Evolutionary conservation across 495 filamentous ascomycete genomes (phyloP), one percentile per base, ranked within the genome.

Genomic region (Margaritispora aquatica): DNA sequence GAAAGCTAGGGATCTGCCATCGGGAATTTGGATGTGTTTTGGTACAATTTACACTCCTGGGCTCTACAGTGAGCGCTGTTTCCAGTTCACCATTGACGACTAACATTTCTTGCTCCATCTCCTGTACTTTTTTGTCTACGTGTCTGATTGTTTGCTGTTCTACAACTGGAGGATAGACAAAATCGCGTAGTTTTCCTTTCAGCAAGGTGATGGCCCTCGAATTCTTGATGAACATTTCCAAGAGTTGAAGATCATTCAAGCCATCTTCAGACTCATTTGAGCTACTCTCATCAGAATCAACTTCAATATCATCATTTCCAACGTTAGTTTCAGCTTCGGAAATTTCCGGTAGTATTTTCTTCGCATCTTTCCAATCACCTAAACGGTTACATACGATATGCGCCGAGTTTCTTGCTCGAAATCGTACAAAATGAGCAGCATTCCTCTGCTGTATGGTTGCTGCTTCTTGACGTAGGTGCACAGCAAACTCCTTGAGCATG

Each of bases 161-260:
- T 48, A n/a, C 48, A 3, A 17, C 0, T 11, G 29, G 21, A 20
- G 49, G 50, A 20, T 57, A 5, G 7, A 63, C 52, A 29, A 59
- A 59, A 1, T 26, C 31, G 34, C 23, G 20, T 24, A 63, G 55
- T 10, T 46, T 56, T 46, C 27, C 34, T 10, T 34, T 19, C 2
- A 63, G 44, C 11, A 47, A 3, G 2, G 41, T 17, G n/a, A 63
- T 17, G 29, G 61, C 51, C 21, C 21, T 19, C 5, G 61, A 63
- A 20, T 34, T 29, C 34, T 56, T 59, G 27, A 63, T 63, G 47
- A 63, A 63, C 7, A 22, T 17, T 47, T 63, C 61, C 1, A 59
- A 34, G 20, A 55, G 51, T 19, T 15, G 55, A 15, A 53, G 34
- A 48, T 63, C 56, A 15, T 7, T 44, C 15, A 56, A 22, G 17